A percentile compares a stretch with the other conserved stretches of the same genome.
phyloP scores from a whole-genome alignment of 129 eudicot genomes.

The Lactuca sativa region DNA sequence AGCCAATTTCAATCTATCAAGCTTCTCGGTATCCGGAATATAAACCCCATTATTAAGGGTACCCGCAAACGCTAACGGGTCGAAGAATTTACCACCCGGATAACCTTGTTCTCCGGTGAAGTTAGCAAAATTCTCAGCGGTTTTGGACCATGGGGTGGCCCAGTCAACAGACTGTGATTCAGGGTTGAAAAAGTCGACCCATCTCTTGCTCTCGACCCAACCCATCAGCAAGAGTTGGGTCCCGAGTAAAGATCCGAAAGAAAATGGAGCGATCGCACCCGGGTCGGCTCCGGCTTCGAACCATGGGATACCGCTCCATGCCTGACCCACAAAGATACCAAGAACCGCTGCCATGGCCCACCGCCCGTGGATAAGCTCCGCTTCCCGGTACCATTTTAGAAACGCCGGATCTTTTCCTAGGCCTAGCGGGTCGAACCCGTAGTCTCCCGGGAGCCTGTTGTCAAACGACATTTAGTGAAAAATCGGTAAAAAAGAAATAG shows the following conservation, averaged over 20 bases:
- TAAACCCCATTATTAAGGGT: slow-evolving; percentile 67
- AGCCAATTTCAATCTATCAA: slow-evolving; percentile 86
- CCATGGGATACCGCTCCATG: slow-evolving; percentile 97
- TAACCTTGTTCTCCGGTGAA: slow-evolving; percentile 92
- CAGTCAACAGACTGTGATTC: slow-evolving; percentile 92
- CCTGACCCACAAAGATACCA: slow-evolving; percentile 94
- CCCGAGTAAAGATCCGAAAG: slow-evolving; percentile 74
- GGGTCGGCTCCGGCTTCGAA: slow-evolving; percentile 98
- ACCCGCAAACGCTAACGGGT: slow-evolving; percentile 83
- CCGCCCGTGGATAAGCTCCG: slow-evolving; percentile 93
- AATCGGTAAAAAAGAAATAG: not conserved
- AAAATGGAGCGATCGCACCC: slow-evolving; percentile 85
- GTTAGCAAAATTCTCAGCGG: slow-evolving; percentile 84
- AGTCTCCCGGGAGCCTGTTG: slow-evolving; percentile 93
- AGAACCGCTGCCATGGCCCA: slow-evolving; percentile 97
- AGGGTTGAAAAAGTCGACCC: slow-evolving; percentile 95
- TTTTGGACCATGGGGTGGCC: slow-evolving; percentile 97
- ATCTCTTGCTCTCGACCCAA: slow-evolving; percentile 98
- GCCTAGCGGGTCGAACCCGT: slow-evolving; percentile 94
- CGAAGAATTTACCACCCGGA: slow-evolving; percentile 94
- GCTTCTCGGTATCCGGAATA: slow-evolving; percentile 74
- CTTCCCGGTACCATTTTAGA: slow-evolving; percentile 95
- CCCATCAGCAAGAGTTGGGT: slow-evolving; percentile 97
- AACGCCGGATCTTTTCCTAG: slow-evolving; percentile 96
- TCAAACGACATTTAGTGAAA: not conserved